phyloP scores from a whole-genome alignment of 495 filamentous ascomycete genomes.

The Neurospora pannonica region DNA sequence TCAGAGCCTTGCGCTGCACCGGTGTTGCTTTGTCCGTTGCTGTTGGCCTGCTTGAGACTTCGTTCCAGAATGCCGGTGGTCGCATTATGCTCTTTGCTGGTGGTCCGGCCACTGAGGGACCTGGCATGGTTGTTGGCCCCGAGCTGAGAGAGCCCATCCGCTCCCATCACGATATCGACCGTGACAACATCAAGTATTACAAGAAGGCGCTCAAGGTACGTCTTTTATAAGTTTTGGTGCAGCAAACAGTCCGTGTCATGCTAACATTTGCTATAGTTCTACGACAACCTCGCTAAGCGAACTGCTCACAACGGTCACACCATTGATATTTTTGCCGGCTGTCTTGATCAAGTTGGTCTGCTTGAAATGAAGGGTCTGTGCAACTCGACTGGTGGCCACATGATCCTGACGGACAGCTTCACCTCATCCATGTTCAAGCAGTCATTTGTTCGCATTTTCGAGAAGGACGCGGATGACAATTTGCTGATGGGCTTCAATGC shows the following conservation, averaged over 20 bases:
- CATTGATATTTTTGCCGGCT: slow-evolving; percentile 96
- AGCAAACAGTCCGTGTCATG: neutral
- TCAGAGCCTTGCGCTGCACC: slow-evolving; percentile 85
- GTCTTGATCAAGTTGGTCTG: slow-evolving; percentile 94
- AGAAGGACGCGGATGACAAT: slow-evolving; percentile 91
- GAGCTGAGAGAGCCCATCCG: slow-evolving; percentile 95
- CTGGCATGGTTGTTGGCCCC: slow-evolving; percentile 94
- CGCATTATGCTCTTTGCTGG: slow-evolving; percentile 97
- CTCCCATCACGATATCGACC: slow-evolving; percentile 97
- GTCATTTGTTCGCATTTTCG: slow-evolving; percentile 93
- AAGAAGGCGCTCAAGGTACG: slow-evolving; percentile 95
- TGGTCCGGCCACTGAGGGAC: slow-evolving; percentile 91
- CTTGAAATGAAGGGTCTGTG: slow-evolving; percentile 98
- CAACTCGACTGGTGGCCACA: slow-evolving; percentile 94
- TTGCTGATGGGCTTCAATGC: slow-evolving; percentile 98
- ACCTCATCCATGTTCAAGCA: slow-evolving; percentile 99
- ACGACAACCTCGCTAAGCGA: slow-evolving; percentile 92
- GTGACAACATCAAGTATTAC: slow-evolving; percentile 98
- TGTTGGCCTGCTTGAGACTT: slow-evolving; percentile 82
- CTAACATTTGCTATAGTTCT: slow-evolving; percentile 59
- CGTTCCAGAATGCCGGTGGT: slow-evolving; percentile 89
- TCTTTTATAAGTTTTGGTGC: neutral
- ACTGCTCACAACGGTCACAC: slow-evolving; percentile 95
- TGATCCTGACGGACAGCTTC: slow-evolving; percentile 98
- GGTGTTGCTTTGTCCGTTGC: slow-evolving; percentile 95